Evolutionary conservation across 345 rosid species (phyloP), one percentile per base, ranked within the genome.

Genomic region (Eucalyptus sp.): DNA sequence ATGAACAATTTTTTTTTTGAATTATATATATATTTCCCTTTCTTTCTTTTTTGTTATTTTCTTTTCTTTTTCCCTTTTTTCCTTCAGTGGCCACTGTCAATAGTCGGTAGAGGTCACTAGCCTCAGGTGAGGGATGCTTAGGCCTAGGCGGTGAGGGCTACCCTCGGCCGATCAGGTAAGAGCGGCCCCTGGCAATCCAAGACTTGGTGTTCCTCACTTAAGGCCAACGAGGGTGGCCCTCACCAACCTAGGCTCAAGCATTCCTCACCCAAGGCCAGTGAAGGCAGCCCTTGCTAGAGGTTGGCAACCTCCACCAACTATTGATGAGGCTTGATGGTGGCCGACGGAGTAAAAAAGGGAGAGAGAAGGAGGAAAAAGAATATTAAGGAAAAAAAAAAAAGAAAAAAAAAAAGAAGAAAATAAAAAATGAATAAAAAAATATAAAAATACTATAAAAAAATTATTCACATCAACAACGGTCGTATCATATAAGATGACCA

Each of bases 391-490:
- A 22, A 56, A 22, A 22, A 24, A 52, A 54, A 54, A 20, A 1
- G 5, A 22, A 9, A 54, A 1, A 2, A 8, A 8, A 8, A 56
- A 56, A 8, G 62, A 56, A 56, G 13, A 56, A 56, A 56, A 56
- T 8, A 56, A 9, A 22, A 54, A 54, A 51, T 16, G 2, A 54
- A 54, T 54, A 8, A 22, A 56, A 56, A 54, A 22, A 9, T 20
- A 56, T 22, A 56, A 56, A 22, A 56, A 1, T 10, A 9, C 5
- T 24, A 24, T 56, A 56, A 56, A 0, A 0, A 56, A 56, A 56
- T 9, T 24, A 1, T 56, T 22, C 10, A 24, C 1, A 0, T 56
- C 2, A 56, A 9, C 62, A 10, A 4, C 1, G 3, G 29, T 24
- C 1, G 13, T 56, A 25, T 56, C 29, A 56, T 24, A 3, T 10